Evolutionary conservation across 257 asterid genomes (phyloP), one percentile per base, ranked within the genome.

Genomic region (Petrea volubilis): DNA sequence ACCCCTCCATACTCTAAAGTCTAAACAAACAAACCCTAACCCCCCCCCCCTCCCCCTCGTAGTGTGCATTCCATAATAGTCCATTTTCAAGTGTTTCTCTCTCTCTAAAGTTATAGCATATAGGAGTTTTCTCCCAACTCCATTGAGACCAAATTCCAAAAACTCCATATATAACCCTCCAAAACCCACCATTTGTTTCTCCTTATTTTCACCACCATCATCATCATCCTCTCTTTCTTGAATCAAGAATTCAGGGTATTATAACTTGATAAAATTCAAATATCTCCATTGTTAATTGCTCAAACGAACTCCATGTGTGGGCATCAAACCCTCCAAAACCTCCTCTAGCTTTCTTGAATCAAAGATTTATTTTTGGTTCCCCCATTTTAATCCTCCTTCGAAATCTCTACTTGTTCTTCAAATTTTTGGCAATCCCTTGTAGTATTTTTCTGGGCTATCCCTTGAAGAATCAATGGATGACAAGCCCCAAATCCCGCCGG

Each of bases 401-500:
- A 5, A 5, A 3, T 47, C 7, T 4, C 4, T 17, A 15, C 18
- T 15, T 14, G 25, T 15, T 47, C 18, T 17, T 1, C 6, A 9
- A 17, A 14, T 2, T 0, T 47, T n/a, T n/a, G 6, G n/a, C n/a
- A 55, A 13, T 53, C 2, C 29, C 44, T n/a, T 14, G 3, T 31
- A 0, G 7, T 8, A 17, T 21, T 5, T 23, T 24, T 23, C 23
- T 1, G 33, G 23, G 23, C 60, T 11, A 5, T 47, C 10, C 12
- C 36, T 50, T 20, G 8, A 38, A n/a, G 29, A 46, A 62, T 65
- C 29, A 21, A 84, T 82, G 85, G 86, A 71, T 23, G 78, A 57
- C 17, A 53, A 43, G 3, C 7, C 43, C 36, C 72, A 77, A 75
- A 79, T 72, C 76, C 89, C 90, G 0, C 77, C 63, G 13, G 90